Conservation (phyloP, 441 rosid genomes). For the Euphorbia corollata region DNA sequence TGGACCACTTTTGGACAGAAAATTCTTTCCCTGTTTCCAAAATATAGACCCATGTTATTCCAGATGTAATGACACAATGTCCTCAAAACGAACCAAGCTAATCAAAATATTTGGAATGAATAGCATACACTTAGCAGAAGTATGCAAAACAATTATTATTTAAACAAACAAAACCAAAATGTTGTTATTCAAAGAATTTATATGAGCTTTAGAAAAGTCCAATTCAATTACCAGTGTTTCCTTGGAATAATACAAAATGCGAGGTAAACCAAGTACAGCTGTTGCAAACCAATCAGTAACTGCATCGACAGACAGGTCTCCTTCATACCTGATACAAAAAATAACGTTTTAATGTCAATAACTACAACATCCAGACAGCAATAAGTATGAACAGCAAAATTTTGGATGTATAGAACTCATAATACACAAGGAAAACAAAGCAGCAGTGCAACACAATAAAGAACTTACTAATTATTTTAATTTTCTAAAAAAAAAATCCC, state of each 20-base stretch:
- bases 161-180: neutral
- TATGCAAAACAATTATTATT: neutral
- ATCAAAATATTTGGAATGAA: neutral
- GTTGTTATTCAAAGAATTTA: slow-evolving; percentile 2
- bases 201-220: slow-evolving; percentile 8
- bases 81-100: neutral
- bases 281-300: slow-evolving; percentile 88
- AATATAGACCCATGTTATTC: slow-evolving; percentile 20
- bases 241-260: slow-evolving; percentile 76
- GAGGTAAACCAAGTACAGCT: slow-evolving; percentile 60
- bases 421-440: neutral
- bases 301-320: slow-evolving; percentile 69
- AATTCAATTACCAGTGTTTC: slow-evolving; percentile 66
- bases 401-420: neutral
- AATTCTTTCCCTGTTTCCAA: slow-evolving; percentile 41
- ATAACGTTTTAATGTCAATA: slow-evolving; percentile 13
- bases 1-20: slow-evolving; percentile 49
- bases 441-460: neutral
- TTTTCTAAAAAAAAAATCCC: neutral
- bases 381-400: slow-evolving; percentile 3
- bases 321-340: slow-evolving; percentile 56
- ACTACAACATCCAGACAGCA: slow-evolving; percentile 11
- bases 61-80: slow-evolving; percentile 7
- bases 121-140: neutral
- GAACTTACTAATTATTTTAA: neutral